These are phyloP conservation scores for Sugiyamaella japonica DNA, from an alignment of 1,139 yeast species.

Conservation along the genomic window DNA sequence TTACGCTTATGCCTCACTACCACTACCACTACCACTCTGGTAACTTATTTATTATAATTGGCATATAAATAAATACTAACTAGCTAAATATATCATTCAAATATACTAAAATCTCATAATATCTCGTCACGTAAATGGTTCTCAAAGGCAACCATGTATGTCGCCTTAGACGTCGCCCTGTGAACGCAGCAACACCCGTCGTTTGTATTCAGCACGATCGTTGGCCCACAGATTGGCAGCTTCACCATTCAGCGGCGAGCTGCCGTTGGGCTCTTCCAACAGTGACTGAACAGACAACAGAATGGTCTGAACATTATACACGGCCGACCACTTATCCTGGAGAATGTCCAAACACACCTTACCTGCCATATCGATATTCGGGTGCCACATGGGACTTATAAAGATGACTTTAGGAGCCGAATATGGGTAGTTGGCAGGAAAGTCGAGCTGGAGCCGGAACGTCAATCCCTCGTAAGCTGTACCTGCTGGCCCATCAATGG, in stretches of 20 bases:
- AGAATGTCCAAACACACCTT: slow-evolving; percentile 57
- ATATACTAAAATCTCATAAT: neutral
- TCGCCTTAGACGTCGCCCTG: slow-evolving; percentile 38
- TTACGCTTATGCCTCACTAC: too few relatives aligned
- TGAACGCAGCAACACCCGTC: slow-evolving; percentile 47
- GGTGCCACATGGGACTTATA: slow-evolving; percentile 69
- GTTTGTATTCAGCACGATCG: slow-evolving; percentile 48
- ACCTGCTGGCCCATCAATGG: slow-evolving; percentile 62
- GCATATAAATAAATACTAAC: slow-evolving; percentile 8
- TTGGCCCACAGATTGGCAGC: slow-evolving; percentile 52
- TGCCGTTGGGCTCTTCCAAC: slow-evolving; percentile 56
- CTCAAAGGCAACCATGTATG: too few relatives aligned
- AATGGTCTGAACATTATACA: slow-evolving; percentile 61
- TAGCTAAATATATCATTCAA: neutral
- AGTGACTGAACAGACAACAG: slow-evolving; percentile 58
- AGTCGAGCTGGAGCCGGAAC: slow-evolving; percentile 53
- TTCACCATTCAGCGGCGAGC: slow-evolving; percentile 53
- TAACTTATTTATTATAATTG: slow-evolving; percentile 2
- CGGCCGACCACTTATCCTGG: slow-evolving; percentile 70
- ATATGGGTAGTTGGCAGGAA: slow-evolving; percentile 63
- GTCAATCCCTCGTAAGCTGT: slow-evolving; percentile 59
- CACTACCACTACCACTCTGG: too few relatives aligned
- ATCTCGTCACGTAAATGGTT: neutral
- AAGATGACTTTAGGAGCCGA: slow-evolving; percentile 61
- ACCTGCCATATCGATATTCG: slow-evolving; percentile 67